phyloP scores from a whole-genome alignment of 257 asterid genomes.

The Nicotiana sylvestris region DNA sequence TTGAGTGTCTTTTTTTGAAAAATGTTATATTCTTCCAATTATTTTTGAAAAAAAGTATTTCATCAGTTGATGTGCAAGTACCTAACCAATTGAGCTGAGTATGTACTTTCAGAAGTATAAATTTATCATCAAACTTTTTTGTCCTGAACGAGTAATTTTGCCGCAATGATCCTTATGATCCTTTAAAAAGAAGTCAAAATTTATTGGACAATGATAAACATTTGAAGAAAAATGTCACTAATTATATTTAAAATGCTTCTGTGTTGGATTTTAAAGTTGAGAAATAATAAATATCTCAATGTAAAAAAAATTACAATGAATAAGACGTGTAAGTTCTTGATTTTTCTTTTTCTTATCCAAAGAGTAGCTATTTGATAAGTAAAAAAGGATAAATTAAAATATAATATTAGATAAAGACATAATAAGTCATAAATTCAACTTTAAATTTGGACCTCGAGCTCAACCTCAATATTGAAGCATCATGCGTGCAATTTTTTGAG shows the following conservation, averaged over 20 bases:
- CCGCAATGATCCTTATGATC: background rate
- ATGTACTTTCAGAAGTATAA: too few relatives aligned
- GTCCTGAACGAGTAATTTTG: too few relatives aligned
- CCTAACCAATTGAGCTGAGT: too few relatives aligned
- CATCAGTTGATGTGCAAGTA: too few relatives aligned
- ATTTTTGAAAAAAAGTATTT: too few relatives aligned
- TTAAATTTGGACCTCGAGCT: background rate
- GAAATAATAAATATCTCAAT: background rate
- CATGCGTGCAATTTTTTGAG: background rate
- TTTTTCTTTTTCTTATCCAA: background rate
- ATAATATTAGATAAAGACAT: background rate
- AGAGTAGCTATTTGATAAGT: background rate
- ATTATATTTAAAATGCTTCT: background rate
- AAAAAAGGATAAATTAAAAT: too few relatives aligned
- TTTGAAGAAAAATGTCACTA: background rate
- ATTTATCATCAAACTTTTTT: background rate
- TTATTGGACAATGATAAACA: background rate
- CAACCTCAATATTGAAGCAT: background rate
- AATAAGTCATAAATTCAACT: background rate
- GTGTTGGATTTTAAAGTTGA: background rate
- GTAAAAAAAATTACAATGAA: background rate
- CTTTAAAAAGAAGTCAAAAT: background rate
- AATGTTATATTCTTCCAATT: background rate
- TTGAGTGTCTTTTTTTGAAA: background rate
- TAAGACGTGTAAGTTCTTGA: background rate